Base-by-base conservation (phyloP, 257 asterid genomes). In the Catharanthus roseus region DNA sequence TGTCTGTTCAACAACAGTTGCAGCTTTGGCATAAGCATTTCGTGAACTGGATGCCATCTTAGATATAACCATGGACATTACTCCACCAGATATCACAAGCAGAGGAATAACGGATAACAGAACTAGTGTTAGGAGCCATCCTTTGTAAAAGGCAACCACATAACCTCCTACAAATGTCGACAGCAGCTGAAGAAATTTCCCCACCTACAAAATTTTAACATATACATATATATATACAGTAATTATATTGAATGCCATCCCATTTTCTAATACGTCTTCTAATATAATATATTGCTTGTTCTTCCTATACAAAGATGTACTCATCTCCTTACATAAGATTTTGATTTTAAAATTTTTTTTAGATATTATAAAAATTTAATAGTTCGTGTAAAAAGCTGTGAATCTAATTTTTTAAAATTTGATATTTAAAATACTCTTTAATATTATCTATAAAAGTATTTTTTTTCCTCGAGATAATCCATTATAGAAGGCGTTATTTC, bases 91-190 rank as follows among this genome's bases (percentile, higher is more conserved):
- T 24, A 66, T 66, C 56, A 83, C 85, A n/a, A 88, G 84, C 15
- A 65, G 73, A 6, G 95, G 95, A 60, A 88, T 83, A n/a, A 81
- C 81, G 24, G 95, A 88, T 29, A 83, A 73, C 86, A 88, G 18
- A 50, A 86, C 86, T 0, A 88, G 76, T 39, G 95, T 28, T 9
- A 88, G 92, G 65, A 85, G 89, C 95, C 90, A 85, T 23, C 95
- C 95, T 73, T 73, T 77, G 15, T 65, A 38, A 44, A 88, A 74
- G 65, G 91, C 91, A 78, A 88, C 80, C 53, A 74, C 74, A 33
- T 85, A 86, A 1, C 90, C 95, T 77, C 92, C 92, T 6, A 80
- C 2, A 74, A 86, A 86, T 6, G 92, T 75, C 4, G 89, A 67
- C 24, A 79, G n/a, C 51, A 86, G 81, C 81, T 85, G 87, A n/a